Percentiles rank a stretch among this genome's conserved stretches.
These are phyloP conservation scores for Chloranthus sessilifolius DNA, from an alignment of 164 flowering plant species.

Conservation along the genomic window DNA sequence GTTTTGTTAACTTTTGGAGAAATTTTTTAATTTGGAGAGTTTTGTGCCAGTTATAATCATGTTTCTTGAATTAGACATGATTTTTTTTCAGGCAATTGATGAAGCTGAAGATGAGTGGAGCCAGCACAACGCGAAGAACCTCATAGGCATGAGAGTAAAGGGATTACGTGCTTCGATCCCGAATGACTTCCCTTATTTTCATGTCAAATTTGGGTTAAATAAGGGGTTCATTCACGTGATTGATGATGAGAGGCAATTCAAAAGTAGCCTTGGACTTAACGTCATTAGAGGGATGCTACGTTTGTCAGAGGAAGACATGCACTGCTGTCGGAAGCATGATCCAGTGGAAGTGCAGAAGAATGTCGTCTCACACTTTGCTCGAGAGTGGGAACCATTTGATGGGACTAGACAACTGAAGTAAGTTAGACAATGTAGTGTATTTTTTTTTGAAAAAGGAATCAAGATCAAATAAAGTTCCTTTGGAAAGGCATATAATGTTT, in stretches of 20 bases:
- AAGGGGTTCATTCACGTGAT: conserved; percentile 89
- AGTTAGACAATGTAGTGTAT: too few species aligned
- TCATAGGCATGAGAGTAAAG: conserved; percentile 70
- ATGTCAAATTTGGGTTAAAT: conserved; percentile 84
- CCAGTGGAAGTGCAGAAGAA: conserved; percentile 59
- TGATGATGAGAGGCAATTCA: conserved; percentile 74
- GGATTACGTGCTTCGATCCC: conserved; percentile 86
- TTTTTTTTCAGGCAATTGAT: conserved; percentile 70
- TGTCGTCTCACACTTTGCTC: conserved; percentile 51
- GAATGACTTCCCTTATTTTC: conserved; percentile 84
- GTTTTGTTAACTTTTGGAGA: too few species aligned
- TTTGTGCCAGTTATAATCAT: too few species aligned
- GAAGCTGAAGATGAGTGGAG: conserved; percentile 97
- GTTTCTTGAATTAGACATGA: conserved; percentile 1
- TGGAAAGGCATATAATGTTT: too few species aligned
- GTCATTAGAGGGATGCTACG: conserved; percentile 81
- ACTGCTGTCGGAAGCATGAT: conserved; percentile 54
- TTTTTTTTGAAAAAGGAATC: too few species aligned
- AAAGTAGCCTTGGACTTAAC: conserved; percentile 66
- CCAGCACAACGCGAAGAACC: conserved; percentile 82
- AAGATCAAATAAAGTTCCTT: too few species aligned
- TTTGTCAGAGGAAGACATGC: conserved; percentile 83
- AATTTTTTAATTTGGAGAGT: too few species aligned
- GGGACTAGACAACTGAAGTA: conserved; percentile 80
- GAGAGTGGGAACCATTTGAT: conserved; percentile 76